Base-by-base conservation (phyloP, 305 asterid species). In the Fraxinus angustifolia region DNA sequence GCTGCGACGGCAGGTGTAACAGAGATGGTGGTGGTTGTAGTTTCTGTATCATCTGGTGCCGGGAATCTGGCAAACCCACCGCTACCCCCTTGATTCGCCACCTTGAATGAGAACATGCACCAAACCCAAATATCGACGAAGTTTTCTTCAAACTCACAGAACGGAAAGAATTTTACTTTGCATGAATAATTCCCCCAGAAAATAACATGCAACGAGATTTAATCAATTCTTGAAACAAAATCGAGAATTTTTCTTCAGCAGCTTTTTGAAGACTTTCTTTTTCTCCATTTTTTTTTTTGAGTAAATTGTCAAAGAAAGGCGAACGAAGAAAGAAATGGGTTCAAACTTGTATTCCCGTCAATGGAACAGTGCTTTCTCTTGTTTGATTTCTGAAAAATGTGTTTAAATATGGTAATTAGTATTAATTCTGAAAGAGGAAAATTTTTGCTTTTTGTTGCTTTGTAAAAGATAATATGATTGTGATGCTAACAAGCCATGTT, bases 1-100 rank as follows among this genome's bases (percentile, higher is more conserved):
- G 31, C 33, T 16, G 45, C 65, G 73, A 72, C 6, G 38, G 73
- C 30, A 8, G 67, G 62, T 0, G 80, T 3, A 12, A 30, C 16
- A 17, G 85, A 2, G 30, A 79, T 3, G 73, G 82, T 28, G 30
- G 84, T n/a, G 12, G 33, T 19, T 3, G 84, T 23, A 38, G 87
- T 28, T 14, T 75, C 85, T n/a, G 28, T 21, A 6, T 62, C 72
- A 23, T 62, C 33, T 23, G 72, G 33, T 62, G 72, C 86, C 86
- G 86, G 85, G 56, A 85, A 58, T 5, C 82, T 85, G 62, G 74
- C 86, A 77, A 81, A 84, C 65, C 87, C 88, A 72, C 86, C 86
- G 81, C 86, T 80, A 56, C 88, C 88, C 73, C 82, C 78, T 88
- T 80, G 31, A 77, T 91, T 88, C 93, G 98, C 98, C 98, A 94